Percentiles rank a stretch among this genome's conserved stretches.
phyloP scores from a whole-genome alignment of 1,284 basidiomycete species.

The Entoloma clypeatum region DNA sequence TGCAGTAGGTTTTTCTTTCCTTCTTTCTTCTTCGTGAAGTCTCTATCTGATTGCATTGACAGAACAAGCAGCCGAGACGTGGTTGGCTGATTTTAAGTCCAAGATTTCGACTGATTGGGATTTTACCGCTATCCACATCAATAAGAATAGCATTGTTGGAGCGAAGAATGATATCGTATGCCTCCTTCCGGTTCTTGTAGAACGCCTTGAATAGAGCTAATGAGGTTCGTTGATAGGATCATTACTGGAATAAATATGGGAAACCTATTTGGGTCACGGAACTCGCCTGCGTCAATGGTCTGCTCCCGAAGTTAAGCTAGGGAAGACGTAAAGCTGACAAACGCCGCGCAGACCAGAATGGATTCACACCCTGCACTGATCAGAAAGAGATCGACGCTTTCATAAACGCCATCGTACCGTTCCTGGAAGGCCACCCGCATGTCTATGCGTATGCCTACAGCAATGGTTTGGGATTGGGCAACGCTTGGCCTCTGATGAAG shows the following conservation, averaged over 20 bases:
- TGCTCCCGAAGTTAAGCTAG: constrained; percentile 2
- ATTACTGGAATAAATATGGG: constrained; percentile 36
- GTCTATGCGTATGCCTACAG: constrained; percentile 42
- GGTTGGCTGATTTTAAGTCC: constrained; percentile 35
- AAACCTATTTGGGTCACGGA: constrained; percentile 45
- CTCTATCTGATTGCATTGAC: neutral
- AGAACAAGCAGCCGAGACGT: constrained; percentile 44
- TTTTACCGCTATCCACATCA: constrained; percentile 41
- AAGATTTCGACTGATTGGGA: constrained; percentile 37
- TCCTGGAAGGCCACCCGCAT: constrained; percentile 32
- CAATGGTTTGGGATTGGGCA: constrained; percentile 38
- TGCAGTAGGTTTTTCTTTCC: constrained; percentile 33
- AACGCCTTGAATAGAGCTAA: neutral
- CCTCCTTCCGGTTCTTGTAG: neutral
- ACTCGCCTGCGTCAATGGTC: constrained; percentile 42
- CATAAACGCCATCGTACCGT: constrained; percentile 34
- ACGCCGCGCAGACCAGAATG: constrained; percentile 28
- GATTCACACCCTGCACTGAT: constrained; percentile 38
- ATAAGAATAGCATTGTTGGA: constrained; percentile 40
- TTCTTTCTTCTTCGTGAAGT: no score
- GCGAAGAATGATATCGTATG: constrained; percentile 38
- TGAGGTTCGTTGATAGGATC: constrained; percentile 26
- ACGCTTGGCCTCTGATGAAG: constrained; percentile 39
- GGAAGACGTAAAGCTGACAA: neutral
- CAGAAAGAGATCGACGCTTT: constrained; percentile 37